Evolutionary conservation across 176 grass and related monocot species (phyloP).

Genomic region (Themeda triandra): DNA sequence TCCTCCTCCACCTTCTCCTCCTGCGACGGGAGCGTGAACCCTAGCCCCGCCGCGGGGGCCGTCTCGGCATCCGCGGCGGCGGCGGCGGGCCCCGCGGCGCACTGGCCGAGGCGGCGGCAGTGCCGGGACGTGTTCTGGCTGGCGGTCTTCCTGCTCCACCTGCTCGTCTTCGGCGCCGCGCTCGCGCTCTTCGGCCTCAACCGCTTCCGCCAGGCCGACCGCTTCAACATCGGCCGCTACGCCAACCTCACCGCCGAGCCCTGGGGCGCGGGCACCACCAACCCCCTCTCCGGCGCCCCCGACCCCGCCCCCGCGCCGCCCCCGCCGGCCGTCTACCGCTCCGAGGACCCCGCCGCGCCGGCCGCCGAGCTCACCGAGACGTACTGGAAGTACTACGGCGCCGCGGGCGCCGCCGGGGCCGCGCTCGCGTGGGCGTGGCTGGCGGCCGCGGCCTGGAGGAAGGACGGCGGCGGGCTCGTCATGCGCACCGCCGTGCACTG

Average conservation of each 20-base stretch:
- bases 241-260: slow-evolving; percentile 53
- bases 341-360: slow-evolving; percentile 12
- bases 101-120: slow-evolving; percentile 42
- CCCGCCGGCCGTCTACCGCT: slow-evolving; percentile 20
- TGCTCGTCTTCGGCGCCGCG: slow-evolving; percentile 62
- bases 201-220: slow-evolving; percentile 66
- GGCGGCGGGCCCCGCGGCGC: slow-evolving; percentile 4
- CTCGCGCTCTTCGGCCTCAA: slow-evolving; percentile 76
- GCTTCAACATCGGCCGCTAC: slow-evolving; percentile 84
- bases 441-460: slow-evolving; percentile 27
- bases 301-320: slow-evolving; percentile 29
- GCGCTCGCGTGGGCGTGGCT: slow-evolving; percentile 76
- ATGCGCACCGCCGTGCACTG: slow-evolving; percentile 82
- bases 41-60: slow-evolving; percentile 24
- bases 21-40: slow-evolving; percentile 32
- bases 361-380: slow-evolving; percentile 73
- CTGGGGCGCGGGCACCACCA: background rate
- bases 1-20: slow-evolving; percentile 2
- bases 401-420: slow-evolving; percentile 54
- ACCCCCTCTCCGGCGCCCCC: background rate
- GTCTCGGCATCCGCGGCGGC: background rate
- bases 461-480: slow-evolving; percentile 46
- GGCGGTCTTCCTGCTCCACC: slow-evolving; percentile 75
- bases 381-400: slow-evolving; percentile 94
- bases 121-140: slow-evolving; percentile 97